Evolutionary conservation across 768 basidiomycete species (phyloP), one percentile per base, ranked within the genome.

Genomic region (Lactarius quietus): DNA sequence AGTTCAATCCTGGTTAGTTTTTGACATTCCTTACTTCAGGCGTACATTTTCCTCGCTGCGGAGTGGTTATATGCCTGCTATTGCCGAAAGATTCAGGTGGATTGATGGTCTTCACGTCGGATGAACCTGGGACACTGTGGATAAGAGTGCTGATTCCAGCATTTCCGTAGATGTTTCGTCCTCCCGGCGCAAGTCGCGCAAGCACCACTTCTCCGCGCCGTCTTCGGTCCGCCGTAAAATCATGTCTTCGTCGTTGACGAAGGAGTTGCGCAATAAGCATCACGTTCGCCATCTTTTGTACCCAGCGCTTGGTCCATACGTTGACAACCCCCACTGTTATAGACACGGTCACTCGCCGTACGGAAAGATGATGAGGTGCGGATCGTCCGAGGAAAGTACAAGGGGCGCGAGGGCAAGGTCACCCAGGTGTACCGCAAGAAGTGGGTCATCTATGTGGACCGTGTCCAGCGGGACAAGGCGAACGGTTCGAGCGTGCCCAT

Each of bases 341-440:
- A 96, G 94, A 80, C 87, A 71, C 95, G 95, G 70, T 93, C 95
- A 64, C 80, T 98, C 66, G 94, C 97, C 62, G 86, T 98, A 74
- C 91, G 97, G 75, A 98, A 98, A 78, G 96, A 98, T 73, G 96
- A 99, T 77, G 96, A 98, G 80, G 96, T 98, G 70, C 83, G 90
- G 75, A 94, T 99, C 73, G 92, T 98, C 66, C 86, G 96, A 70
- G 96, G 96, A 63, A 95, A 96, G 78, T 95, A 97, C 86, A 97
- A 97, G 84, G 96, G 97, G 59, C 87, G 95, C 75, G 96, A 99
- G 84, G 96, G 96, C 74, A 98, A 98, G 82, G 88, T 99, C 68
- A 93, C 92, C 66, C 90, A 95, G 80, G 95, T 98, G 70, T 96
- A 95, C 85, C 91, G 95, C 78, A 96, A 96, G 88, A 95, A 96